A percentile compares a stretch with the other conserved stretches of the same genome.
These are phyloP conservation scores for Tillandsia leiboldiana DNA, from an alignment of 176 grass and related monocot genomes.

Conservation along the genomic window DNA sequence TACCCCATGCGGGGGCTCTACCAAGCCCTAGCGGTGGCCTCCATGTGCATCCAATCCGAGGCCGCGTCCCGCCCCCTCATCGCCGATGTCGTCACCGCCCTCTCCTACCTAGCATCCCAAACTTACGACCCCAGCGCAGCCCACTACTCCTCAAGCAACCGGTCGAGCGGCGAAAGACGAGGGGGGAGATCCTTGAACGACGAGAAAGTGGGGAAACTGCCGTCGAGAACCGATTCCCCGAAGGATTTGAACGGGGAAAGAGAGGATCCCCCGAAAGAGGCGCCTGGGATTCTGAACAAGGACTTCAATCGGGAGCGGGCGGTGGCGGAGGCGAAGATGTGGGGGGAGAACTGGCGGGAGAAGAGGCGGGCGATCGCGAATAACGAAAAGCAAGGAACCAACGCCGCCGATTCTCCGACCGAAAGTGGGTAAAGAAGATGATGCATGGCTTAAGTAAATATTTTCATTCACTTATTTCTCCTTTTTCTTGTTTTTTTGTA, in stretches of 20 bases:
- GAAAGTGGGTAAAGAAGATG: constrained; percentile 23
- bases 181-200: constrained; percentile 15
- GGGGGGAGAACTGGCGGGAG: constrained; percentile 89
- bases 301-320: constrained; percentile 61
- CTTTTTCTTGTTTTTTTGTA: constrained; percentile 12
- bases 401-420: constrained; percentile 39
- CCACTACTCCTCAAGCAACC: constrained; percentile 20
- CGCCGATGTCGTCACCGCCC: constrained; percentile 67
- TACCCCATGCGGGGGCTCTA: constrained; percentile 73
- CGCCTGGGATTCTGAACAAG: constrained; percentile 21
- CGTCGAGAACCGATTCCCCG: constrained; percentile 22
- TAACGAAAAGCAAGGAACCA: constrained; percentile 14
- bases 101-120: constrained; percentile 61
- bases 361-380: constrained; percentile 47
- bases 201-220: constrained; percentile 16
- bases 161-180: constrained; percentile 16
- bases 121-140: constrained; percentile 34
- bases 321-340: constrained; percentile 71
- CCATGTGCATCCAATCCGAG: constrained; percentile 90
- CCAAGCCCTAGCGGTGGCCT: constrained; percentile 70
- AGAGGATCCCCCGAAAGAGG: constrained; percentile 38
- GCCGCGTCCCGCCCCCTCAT: constrained; percentile 61
- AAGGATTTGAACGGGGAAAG: constrained; percentile 24
- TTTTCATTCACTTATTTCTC: constrained; percentile 10
- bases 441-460: background rate